Evolutionary conservation across 495 filamentous ascomycete genomes (phyloP), one percentile per base, ranked within the genome.

Genomic region (Tuber magnatum): DNA sequence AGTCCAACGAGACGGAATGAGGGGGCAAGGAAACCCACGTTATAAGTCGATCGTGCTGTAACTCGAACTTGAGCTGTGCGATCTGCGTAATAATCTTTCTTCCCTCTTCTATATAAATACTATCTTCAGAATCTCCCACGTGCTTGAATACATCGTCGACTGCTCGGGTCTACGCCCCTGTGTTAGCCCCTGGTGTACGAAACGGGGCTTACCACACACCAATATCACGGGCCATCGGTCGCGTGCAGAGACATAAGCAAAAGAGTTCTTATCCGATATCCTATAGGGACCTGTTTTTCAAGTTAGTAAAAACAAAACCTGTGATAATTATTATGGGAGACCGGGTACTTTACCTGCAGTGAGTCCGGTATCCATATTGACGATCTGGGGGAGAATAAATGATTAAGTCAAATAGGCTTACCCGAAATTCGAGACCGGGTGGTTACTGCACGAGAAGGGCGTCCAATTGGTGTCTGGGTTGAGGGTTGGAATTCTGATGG

Each of bases 201-300:
- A 18, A 20, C 41, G 38, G 14, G 51, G 39, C 35, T n/a, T 20
- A 7, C 35, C 74, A 80, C 89, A 81, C 78, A 97, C 94, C 70
- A 99, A 84, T 81, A 99, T 98, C 65, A 97, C 87, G 14, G 95
- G 95, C 95, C 95, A 98, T 81, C 95, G 88, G 65, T 94, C 91
- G 77, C 90, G 87, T 38, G 90, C 93, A 32, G 94, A 95, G 77
- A 90, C 80, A 80, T 89, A 94, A 71, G 92, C 95, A 81, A 98
- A 98, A 72, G 94, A 97, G 24, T 86, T 92, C 80, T 87, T 88
- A 86, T 97, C 93, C 75, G 89, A 88, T 71, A 92, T 97, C 74
- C 85, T 86, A 82, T 91, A 94, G 70, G 87, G 89, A n/a, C 91
- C 93, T 97, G 77, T n/a, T 41, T 41, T 3, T 40, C n/a, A 14